Conservation (phyloP, 2,329 filamentous ascomycete species). For the Elsinoe arachidis region DNA sequence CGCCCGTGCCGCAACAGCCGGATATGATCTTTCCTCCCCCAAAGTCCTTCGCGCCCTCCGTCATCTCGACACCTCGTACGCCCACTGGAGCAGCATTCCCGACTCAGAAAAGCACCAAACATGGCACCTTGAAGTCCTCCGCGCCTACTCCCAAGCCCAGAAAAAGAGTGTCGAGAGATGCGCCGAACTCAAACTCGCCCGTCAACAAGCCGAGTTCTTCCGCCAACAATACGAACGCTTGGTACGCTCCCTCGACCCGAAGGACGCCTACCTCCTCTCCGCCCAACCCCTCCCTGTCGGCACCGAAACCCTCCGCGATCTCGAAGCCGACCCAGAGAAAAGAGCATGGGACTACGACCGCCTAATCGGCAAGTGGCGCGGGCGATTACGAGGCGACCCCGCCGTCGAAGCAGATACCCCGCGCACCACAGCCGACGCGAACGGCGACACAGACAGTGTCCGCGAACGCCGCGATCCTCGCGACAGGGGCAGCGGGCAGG, state of each 20-base stretch:
- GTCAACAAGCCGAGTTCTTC: slow-evolving; percentile 35
- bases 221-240: slow-evolving; percentile 27
- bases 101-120: slow-evolving; percentile 35
- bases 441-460: not conserved
- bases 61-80: slow-evolving; percentile 69
- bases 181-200: slow-evolving; percentile 31
- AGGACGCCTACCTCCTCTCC: slow-evolving; percentile 8
- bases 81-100: slow-evolving; percentile 63
- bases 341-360: slow-evolving; percentile 17
- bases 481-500: not conserved
- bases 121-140: slow-evolving; percentile 40
- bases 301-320: not conserved
- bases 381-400: slow-evolving; percentile 11
- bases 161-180: slow-evolving; percentile 31
- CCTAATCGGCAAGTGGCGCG: slow-evolving; percentile 17
- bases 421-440: not conserved
- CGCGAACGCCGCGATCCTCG: not conserved
- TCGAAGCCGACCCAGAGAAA: slow-evolving; percentile 10
- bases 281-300: not conserved
- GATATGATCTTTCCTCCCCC: slow-evolving; percentile 38
- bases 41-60: slow-evolving; percentile 61
- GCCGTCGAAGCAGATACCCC: not conserved
- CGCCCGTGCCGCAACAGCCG: slow-evolving; percentile 26
- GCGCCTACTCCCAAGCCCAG: slow-evolving; percentile 35
- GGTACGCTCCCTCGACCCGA: slow-evolving; percentile 13